Conservation (phyloP, 1,284 basidiomycete genomes). For the Nidula niveotomentosa region DNA sequence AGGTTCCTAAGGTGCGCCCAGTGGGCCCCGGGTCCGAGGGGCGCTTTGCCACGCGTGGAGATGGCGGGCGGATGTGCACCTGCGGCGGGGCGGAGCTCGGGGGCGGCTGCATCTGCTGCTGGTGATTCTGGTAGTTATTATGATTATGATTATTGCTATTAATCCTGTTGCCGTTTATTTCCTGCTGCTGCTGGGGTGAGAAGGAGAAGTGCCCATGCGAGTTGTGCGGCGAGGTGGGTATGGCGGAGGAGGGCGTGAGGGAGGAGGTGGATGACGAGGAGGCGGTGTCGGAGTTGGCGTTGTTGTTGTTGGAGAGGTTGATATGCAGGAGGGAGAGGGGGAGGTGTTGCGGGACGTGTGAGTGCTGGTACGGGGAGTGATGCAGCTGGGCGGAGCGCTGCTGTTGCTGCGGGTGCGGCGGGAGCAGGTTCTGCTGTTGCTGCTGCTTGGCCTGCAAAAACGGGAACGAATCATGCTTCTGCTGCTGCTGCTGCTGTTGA, state of each 20-base stretch:
- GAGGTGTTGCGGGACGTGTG: constrained; percentile 7
- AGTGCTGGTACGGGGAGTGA: background rate
- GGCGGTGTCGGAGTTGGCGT: constrained; percentile 9
- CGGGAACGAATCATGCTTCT: constrained; percentile 10
- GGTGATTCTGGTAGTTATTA: constrained; percentile 4
- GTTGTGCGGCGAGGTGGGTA: constrained; percentile 5
- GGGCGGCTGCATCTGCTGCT: background rate
- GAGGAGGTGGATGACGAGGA: constrained; percentile 9
- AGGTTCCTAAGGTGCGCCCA: background rate
- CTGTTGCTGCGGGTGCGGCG: background rate
- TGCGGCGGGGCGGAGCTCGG: constrained; percentile 3
- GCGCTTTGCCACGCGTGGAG: background rate
- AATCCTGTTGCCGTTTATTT: background rate
- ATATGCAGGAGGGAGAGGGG: constrained; percentile 9
- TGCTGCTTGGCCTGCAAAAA: constrained; percentile 5
- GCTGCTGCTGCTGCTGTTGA: constrained; percentile 17
- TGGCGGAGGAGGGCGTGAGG: constrained; percentile 3
- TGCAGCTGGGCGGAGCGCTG: background rate
- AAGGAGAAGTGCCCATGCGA: constrained; percentile 6
- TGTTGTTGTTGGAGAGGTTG: constrained; percentile 11
- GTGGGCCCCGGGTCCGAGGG: background rate
- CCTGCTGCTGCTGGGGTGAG: constrained; percentile 4
- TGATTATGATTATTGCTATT: background rate
- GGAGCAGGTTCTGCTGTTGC: no score
- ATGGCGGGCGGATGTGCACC: background rate